Base-by-base conservation (phyloP, 2,329 filamentous ascomycete genomes). In the Phialocephala sp. region DNA sequence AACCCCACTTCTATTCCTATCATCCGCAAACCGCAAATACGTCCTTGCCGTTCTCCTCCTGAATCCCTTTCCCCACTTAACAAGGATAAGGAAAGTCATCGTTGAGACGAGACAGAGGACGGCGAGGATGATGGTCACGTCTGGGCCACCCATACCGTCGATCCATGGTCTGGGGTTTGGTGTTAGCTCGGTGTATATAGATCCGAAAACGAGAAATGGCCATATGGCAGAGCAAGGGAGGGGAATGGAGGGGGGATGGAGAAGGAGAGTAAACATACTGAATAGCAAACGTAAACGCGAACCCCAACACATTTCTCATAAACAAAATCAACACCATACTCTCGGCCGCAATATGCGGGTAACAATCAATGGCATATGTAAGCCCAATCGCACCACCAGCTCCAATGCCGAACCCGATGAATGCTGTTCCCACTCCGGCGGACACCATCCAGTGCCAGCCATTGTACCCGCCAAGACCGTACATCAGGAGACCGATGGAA, bases 321-420 rank as follows among this genome's bases (percentile, higher is more conserved):
- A 66, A 68, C 32, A 68, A 22, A n/a, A 66, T 63, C n/a, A 68
- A 59, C 12, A 66, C 66, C 66, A 68, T 66, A 24, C 60, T 62
- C 41, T 66, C 66, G 2, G 64, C 64, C 0, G 64, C 66, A 8
- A 68, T 64, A 20, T 41, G 35, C 36, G 66, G 62, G 24, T 66
- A 66, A n/a, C 58, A 62, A 24, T 68, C 66, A 32, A 68, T 66
- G 3, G 63, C 61, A 55, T 68, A 68, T 1, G 66, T 68, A 27
- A 68, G 47, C 6, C 61, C 59, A 43, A 68, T 68, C 1, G 66
- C 66, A 32, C 66, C 66, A 11, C 60, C 64, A 27, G 59, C 47
- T 1, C 63, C 64, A 8, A 68, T 68, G 0, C 66, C 66, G 37
- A 68, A 68, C 4, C 63, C 66, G 37, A 68, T 66, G 36, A 64